These are phyloP conservation scores for Acephala macrosclerotiorum DNA, from an alignment of 2,329 filamentous ascomycete species.

Conservation along the genomic window DNA sequence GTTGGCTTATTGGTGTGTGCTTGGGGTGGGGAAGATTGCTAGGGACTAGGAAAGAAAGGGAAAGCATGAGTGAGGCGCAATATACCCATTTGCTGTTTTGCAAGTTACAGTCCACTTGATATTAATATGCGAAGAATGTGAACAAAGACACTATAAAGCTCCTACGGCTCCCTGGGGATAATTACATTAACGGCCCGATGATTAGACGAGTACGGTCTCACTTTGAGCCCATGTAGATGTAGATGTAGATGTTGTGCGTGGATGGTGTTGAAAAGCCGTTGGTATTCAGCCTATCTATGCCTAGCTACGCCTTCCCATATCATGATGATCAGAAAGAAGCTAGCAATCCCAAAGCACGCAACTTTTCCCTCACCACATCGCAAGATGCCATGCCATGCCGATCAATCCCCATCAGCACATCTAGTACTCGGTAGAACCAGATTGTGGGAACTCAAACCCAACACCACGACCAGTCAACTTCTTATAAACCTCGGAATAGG, in stretches of 20 bases:
- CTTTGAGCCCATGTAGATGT: too few relatives aligned
- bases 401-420: slow-evolving; percentile 39
- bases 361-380: slow-evolving; percentile 13
- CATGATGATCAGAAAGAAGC: slow-evolving; percentile 26
- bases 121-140: not conserved
- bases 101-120: slow-evolving; percentile 6
- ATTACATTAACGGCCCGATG: too few relatives aligned
- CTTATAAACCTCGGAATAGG: slow-evolving; percentile 99
- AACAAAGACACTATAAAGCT: too few relatives aligned
- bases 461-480: slow-evolving; percentile 95
- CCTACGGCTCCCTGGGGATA: too few relatives aligned
- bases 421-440: slow-evolving; percentile 81
- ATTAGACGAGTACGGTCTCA: too few relatives aligned
- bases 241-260: too few relatives aligned
- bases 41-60: slow-evolving; percentile 47
- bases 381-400: not conserved
- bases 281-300: slow-evolving; percentile 37
- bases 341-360: slow-evolving; percentile 42
- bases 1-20: slow-evolving; percentile 93
- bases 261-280: slow-evolving; percentile 31
- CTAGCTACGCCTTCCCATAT: slow-evolving; percentile 39
- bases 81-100: slow-evolving; percentile 41
- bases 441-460: slow-evolving; percentile 98
- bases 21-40: slow-evolving; percentile 84
- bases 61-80: slow-evolving; percentile 25